Percentiles rank a stretch among this genome's conserved stretches.
These are phyloP conservation scores for Mortierella claussenii DNA, from an alignment of 192 early-diverging fungal species.

Conservation along the genomic window DNA sequence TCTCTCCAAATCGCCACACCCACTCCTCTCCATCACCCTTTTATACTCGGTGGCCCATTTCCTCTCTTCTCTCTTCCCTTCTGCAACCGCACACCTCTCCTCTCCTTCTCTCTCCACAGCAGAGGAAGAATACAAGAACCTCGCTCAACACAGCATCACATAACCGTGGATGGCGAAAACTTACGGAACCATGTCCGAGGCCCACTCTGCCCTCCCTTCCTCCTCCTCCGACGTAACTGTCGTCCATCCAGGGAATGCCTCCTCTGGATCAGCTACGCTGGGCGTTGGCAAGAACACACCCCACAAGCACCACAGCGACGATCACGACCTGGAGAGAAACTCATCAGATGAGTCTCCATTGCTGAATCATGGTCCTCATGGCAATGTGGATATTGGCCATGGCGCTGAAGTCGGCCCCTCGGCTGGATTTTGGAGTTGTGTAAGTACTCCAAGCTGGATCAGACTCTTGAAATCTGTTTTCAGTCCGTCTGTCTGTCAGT, in stretches of 20 bases:
- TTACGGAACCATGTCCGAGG: conserved; percentile 36
- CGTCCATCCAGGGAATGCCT: not conserved
- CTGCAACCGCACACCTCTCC: no score
- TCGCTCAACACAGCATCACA: not conserved
- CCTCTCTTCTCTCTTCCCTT: no score
- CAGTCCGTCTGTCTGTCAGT: no score
- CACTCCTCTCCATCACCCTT: no score
- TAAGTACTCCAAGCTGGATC: no score
- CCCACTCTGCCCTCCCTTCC: conserved; percentile 15
- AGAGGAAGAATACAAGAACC: not conserved
- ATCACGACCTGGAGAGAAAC: conserved; percentile 1
- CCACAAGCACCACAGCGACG: not conserved
- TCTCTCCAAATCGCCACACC: no score
- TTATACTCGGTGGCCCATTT: no score
- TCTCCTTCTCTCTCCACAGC: no score
- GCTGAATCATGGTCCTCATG: conserved; percentile 39
- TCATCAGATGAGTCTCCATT: conserved; percentile 47
- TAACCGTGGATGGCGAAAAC: conserved; percentile 22
- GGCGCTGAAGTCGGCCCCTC: conserved; percentile 48
- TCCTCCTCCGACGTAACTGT: conserved; percentile 8
- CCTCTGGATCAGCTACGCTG: no score
- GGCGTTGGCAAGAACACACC: not conserved
- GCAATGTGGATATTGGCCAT: conserved; percentile 40
- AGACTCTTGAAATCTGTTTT: no score
- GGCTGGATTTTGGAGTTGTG: conserved; percentile 50